Conservation (phyloP, 2,329 filamentous ascomycete species). For the Fusarium tuaranense region DNA sequence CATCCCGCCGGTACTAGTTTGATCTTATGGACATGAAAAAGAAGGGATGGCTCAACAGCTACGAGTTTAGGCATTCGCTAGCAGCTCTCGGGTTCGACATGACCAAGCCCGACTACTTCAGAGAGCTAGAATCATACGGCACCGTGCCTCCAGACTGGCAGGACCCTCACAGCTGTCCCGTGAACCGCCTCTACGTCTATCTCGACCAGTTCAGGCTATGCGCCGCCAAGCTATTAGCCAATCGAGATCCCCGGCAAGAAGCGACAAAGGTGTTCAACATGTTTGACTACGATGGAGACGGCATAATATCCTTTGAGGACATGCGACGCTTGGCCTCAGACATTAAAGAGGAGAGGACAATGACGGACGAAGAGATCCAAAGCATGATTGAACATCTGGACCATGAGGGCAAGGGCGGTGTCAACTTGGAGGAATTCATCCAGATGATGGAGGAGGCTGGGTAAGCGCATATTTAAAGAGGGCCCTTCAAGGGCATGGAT, state of each 20-base stretch:
- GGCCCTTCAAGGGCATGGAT: neutral
- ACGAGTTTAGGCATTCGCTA: conserved; percentile 96
- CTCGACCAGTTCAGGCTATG: conserved; percentile 71
- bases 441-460: conserved; percentile 67
- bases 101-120: conserved; percentile 85
- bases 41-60: conserved; percentile 94
- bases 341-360: conserved; percentile 80
- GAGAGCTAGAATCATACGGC: conserved; percentile 84
- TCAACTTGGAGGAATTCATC: conserved; percentile 76
- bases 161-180: conserved; percentile 56
- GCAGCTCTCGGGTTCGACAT: conserved; percentile 96
- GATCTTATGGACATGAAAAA: conserved; percentile 97
- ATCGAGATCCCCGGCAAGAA: conserved; percentile 89
- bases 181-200: conserved; percentile 62
- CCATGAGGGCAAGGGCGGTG: conserved; percentile 88
- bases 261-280: conserved; percentile 91
- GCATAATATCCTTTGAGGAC: conserved; percentile 89
- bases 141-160: conserved; percentile 73
- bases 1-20: conserved; percentile 68
- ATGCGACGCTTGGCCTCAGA: conserved; percentile 88
- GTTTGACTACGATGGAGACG: conserved; percentile 94
- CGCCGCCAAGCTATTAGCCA: conserved; percentile 83
- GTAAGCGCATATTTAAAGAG: conserved; percentile 34
- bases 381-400: conserved; percentile 99
- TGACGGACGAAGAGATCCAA: conserved; percentile 91